Base-by-base conservation (phyloP, 2,329 filamentous ascomycete genomes). In the Alternaria dauci region DNA sequence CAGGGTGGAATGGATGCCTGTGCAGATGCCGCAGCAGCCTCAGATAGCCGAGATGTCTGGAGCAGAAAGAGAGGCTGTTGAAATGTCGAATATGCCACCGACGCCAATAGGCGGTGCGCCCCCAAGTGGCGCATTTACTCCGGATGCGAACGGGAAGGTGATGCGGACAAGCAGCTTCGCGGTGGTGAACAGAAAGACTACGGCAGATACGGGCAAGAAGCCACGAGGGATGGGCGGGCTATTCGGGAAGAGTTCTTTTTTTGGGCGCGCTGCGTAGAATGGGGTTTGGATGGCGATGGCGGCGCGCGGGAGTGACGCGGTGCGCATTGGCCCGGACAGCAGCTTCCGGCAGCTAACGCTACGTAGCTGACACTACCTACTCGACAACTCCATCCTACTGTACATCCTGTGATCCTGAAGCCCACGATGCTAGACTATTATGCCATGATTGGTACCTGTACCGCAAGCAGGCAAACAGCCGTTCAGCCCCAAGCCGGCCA, bases 1-100 rank as follows among this genome's bases (percentile, higher is more conserved):
- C n/a, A 71, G 65, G n/a, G 75, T 79, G 0, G 74, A 78, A 8
- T 78, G 76, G 76, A 43, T 66, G 4, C 65, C 76, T 9, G 65
- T 64, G 2, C 60, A 65, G 5, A 41, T 30, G 30, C 63, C 14
- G 50, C 65, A 67, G 3, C 12, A 20, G 43, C 65, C 16, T 55
- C 67, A 52, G 43, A 55, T 26, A 53, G 14, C 53, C 52, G 53
- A 60, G 53, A 47, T 60, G 23, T 48, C 61, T 23, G 65, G 67
- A 61, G 44, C 55, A 20, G 66, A 54, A 25, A 59, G 57, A 25
- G 65, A 63, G 20, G 54, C 64, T 18, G 63, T 64, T 14, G 69
- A 73, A 46, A 52, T 74, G 38, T 62, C 69, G 5, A 61, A 57
- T 18, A 58, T 36, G 25, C 59, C 55, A 30, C 59, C 66, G 8